Evolutionary conservation across 2,329 filamentous ascomycete species (phyloP).

Genomic region (Juglanconis oblonga): DNA sequence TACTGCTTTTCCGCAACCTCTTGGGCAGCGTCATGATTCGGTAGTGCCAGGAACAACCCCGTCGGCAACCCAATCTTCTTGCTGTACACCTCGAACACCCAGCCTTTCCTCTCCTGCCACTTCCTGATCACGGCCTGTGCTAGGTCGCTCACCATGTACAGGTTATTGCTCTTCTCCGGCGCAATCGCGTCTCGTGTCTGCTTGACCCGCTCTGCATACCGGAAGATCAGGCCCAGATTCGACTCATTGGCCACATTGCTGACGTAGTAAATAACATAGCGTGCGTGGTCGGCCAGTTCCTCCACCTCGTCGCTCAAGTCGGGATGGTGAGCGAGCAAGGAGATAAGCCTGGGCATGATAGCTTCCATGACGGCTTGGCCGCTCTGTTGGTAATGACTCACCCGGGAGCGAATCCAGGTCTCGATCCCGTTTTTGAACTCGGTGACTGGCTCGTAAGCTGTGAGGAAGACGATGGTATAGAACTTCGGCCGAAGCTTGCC

Average conservation of each 20-base stretch:
- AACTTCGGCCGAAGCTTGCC: slow-evolving; percentile 70
- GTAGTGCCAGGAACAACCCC: slow-evolving; percentile 72
- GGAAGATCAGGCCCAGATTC: slow-evolving; percentile 85
- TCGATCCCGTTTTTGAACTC: slow-evolving; percentile 71
- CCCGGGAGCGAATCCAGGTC: slow-evolving; percentile 86
- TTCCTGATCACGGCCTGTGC: slow-evolving; percentile 77
- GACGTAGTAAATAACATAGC: slow-evolving; percentile 89
- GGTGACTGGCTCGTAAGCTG: slow-evolving; percentile 82
- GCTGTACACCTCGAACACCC: slow-evolving; percentile 80
- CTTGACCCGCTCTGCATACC: slow-evolving; percentile 90
- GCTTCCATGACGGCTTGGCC: slow-evolving; percentile 72
- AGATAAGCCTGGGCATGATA: slow-evolving; percentile 77
- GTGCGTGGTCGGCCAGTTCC: slow-evolving; percentile 76
- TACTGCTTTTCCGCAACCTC: slow-evolving; percentile 84
- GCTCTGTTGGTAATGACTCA: slow-evolving; percentile 59
- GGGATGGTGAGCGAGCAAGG: slow-evolving; percentile 87
- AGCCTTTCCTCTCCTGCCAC: slow-evolving; percentile 82
- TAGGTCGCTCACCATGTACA: slow-evolving; percentile 87
- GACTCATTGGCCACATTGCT: slow-evolving; percentile 77
- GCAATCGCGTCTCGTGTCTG: slow-evolving; percentile 79
- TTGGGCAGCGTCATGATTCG: slow-evolving; percentile 75
- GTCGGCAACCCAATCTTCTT: slow-evolving; percentile 77
- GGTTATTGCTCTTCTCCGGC: slow-evolving; percentile 63
- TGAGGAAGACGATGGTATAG: slow-evolving; percentile 85
- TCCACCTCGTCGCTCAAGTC: slow-evolving; percentile 70